Base-by-base conservation (phyloP, 257 asterid species). In the Leonotis leonurus region DNA sequence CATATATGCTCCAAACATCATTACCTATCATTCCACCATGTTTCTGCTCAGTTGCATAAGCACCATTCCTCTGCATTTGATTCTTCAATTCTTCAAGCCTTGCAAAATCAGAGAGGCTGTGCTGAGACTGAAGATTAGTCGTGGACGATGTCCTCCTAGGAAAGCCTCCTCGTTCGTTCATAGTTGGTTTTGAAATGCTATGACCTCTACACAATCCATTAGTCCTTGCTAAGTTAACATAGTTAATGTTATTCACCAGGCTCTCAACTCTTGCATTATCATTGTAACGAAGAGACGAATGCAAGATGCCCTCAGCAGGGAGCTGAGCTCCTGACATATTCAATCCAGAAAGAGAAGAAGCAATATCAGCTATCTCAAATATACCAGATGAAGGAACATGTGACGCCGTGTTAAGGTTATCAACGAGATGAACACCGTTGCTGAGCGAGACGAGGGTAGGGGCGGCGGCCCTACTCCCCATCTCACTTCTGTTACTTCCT, bases 81-180 rank as follows among this genome's bases (percentile, higher is more conserved):
- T 48, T 39, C 6, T 76, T 79, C 45, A 72, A 59, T 11, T 80
- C 79, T 61, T 79, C 85, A 12, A 59, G 48, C 45, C 65, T 75
- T 46, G 77, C 60, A 56, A 70, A 60, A 27, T 76, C 82, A 24
- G 84, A 64, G 70, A 74, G 70, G 71, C 46, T 75, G 22, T 71
- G 69, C 35, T 64, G 77, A 51, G 87, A 69, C 39, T 72, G 92
- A 53, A 83, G 92, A 72, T 75, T 83, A 60, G 73, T 64, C 27
- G 83, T 69, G 43, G 95, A 84, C 51, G 81, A 73, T 11, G 85
- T 56, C 72, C 85, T 78, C 67, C 89, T 75, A 1, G 77, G 85
- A 67, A 75, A 70, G 62, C 79, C 73, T 21, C 49, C 49, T 58
- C 64, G 72, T 62, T 85, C 83, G 5, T 82, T 79, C 16, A 67